Percentiles rank a stretch among this genome's conserved stretches.
Evolutionary conservation across 1,284 basidiomycete genomes (phyloP).

Genomic region (Trametes versicolor): DNA sequence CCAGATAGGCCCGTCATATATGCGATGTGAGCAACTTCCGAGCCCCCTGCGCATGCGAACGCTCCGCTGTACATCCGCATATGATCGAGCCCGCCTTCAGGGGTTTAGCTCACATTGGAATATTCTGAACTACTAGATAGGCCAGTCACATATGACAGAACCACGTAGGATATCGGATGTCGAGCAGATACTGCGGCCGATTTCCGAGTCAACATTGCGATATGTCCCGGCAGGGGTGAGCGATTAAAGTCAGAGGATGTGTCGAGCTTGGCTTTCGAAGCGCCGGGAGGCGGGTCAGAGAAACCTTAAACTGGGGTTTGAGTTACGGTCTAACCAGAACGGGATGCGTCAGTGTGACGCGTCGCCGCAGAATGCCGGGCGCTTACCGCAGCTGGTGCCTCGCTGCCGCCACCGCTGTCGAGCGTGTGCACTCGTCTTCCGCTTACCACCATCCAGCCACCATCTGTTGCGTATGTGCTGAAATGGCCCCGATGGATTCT

Average conservation of each 20-base stretch:
- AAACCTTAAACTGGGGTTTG: constrained; percentile 28
- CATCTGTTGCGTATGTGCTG: constrained; percentile 12
- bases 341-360: constrained; percentile 19
- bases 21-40: constrained; percentile 4
- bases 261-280: not conserved
- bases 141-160: not conserved
- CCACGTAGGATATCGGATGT: not conserved
- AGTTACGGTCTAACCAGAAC: constrained; percentile 3
- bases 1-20: constrained; percentile 13
- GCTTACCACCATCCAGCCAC: constrained; percentile 10
- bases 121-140: not conserved
- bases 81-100: not conserved
- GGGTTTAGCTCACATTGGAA: not conserved
- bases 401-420: constrained; percentile 14
- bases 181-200: not conserved
- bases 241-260: not conserved
- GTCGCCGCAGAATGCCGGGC: constrained; percentile 3
- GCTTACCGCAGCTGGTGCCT: constrained; percentile 4
- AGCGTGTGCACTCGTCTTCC: constrained; percentile 11
- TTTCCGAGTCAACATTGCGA: not conserved
- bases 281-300: not conserved
- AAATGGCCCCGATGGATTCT: constrained; percentile 45
- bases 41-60: no score
- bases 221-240: not conserved
- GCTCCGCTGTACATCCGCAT: constrained; percentile 28